A percentile compares a stretch with the other conserved stretches of the same genome.
Conservation (phyloP, 75 land plant species). For the Picea sitchensis region DNA sequence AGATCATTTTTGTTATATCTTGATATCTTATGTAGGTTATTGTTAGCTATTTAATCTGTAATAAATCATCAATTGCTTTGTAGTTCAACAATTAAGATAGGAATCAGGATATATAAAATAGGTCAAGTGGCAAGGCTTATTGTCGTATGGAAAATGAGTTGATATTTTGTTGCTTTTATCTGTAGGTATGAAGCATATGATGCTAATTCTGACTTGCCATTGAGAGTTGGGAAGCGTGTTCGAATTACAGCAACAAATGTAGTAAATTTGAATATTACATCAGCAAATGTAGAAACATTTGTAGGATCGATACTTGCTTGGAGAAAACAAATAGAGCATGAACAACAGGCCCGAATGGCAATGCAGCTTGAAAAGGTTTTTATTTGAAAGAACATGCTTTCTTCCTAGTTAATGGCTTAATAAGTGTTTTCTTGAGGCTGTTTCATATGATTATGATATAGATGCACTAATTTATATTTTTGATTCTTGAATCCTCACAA, state of each 20-base stretch:
- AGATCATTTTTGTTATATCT: too few relatives aligned
- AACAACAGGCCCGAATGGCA: constrained; percentile 37
- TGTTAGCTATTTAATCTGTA: too few relatives aligned
- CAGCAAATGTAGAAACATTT: constrained; percentile 78
- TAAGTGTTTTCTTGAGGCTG: background rate
- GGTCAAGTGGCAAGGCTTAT: too few relatives aligned
- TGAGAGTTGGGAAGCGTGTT: constrained; percentile 70
- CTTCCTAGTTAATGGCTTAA: background rate
- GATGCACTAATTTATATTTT: background rate
- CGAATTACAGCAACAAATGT: constrained; percentile 82
- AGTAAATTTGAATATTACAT: constrained; percentile 77
- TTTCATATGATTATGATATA: background rate
- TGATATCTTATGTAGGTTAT: too few relatives aligned
- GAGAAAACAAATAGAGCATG: constrained; percentile 70
- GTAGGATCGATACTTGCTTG: constrained; percentile 62
- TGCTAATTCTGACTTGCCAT: constrained; percentile 27
- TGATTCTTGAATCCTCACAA: background rate
- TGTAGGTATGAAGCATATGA: constrained; percentile 85
- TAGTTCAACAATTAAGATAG: too few relatives aligned
- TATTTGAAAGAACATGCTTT: background rate
- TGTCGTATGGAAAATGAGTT: background rate
- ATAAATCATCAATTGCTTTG: too few relatives aligned
- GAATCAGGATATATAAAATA: too few relatives aligned
- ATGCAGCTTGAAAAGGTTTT: constrained; percentile 23
- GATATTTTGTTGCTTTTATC: constrained; percentile 7